A percentile compares a stretch with the other conserved stretches of the same genome.
Conservation (phyloP, 1,139 yeast genomes). For the Scheffersomyces quercinus region DNA sequence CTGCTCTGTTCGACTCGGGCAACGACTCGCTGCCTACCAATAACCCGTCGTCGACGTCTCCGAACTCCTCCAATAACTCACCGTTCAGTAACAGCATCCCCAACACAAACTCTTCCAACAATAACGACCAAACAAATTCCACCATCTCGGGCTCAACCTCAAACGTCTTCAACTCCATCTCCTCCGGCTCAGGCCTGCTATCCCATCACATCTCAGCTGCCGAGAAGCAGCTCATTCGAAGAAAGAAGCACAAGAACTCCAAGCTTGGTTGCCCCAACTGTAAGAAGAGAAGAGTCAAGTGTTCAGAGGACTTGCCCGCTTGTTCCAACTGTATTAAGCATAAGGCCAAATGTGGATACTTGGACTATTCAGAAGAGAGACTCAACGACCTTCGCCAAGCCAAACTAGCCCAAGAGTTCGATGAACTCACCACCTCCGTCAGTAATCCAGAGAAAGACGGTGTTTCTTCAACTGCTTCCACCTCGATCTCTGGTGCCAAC, state of each 20-base stretch:
- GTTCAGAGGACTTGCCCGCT: conserved; percentile 43
- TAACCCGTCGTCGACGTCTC: no score
- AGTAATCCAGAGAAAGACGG: neutral
- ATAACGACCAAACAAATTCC: neutral
- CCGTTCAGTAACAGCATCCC: neutral
- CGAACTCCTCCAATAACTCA: no score
- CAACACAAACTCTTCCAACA: conserved; percentile 2
- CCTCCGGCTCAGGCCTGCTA: neutral
- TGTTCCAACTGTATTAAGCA: conserved; percentile 46
- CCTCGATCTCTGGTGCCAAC: conserved; percentile 1
- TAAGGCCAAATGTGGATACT: conserved; percentile 42
- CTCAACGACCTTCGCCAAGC: conserved; percentile 29
- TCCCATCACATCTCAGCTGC: neutral
- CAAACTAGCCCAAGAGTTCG: conserved; percentile 14
- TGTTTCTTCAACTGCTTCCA: neutral
- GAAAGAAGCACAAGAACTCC: conserved; percentile 18
- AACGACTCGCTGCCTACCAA: no score
- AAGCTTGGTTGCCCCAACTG: conserved; percentile 45
- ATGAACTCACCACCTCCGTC: conserved; percentile 8
- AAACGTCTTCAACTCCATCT: neutral
- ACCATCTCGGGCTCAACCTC: neutral
- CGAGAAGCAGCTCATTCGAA: conserved; percentile 6
- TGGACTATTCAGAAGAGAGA: conserved; percentile 37
- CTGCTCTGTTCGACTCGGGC: no score
- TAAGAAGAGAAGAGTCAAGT: conserved; percentile 45